Evolutionary conservation across 2,329 filamentous ascomycete genomes (phyloP).

Genomic region (Coniella lustricola): DNA sequence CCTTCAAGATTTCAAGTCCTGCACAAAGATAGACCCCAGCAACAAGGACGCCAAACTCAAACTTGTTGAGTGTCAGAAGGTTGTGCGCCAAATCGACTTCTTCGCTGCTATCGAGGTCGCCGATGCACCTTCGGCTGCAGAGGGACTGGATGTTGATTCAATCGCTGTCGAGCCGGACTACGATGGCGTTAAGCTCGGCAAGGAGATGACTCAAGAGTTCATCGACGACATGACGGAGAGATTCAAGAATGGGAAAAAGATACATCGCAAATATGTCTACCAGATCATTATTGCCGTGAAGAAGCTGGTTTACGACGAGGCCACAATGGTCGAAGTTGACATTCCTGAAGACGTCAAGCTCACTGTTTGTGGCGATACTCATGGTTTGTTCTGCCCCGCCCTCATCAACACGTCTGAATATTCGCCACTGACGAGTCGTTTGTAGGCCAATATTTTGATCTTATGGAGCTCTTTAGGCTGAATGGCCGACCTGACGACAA

Average conservation of each 20-base stretch:
- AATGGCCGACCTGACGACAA: constrained; percentile 80
- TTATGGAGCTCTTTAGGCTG: constrained; percentile 90
- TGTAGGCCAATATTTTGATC: constrained; percentile 92
- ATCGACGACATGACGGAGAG: constrained; percentile 95
- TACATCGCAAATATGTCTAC: constrained; percentile 95
- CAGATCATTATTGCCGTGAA: constrained; percentile 89
- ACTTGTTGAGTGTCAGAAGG: constrained; percentile 87
- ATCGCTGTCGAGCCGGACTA: constrained; percentile 79
- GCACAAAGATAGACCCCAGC: constrained; percentile 75
- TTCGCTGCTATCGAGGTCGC: constrained; percentile 90
- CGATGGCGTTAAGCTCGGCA: constrained; percentile 71
- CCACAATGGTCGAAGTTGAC: constrained; percentile 93
- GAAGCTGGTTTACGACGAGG: constrained; percentile 83
- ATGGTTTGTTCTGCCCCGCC: constrained; percentile 52
- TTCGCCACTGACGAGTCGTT: constrained; percentile 18
- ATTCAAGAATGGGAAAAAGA: constrained; percentile 92
- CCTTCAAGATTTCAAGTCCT: constrained; percentile 84
- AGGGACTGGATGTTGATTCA: constrained; percentile 79
- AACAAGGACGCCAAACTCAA: constrained; percentile 91
- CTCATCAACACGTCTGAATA: constrained; percentile 6
- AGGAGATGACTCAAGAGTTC: constrained; percentile 92
- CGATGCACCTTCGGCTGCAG: constrained; percentile 86
- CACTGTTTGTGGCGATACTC: constrained; percentile 95
- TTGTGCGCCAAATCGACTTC: constrained; percentile 87
- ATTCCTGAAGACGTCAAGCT: constrained; percentile 71